phyloP scores from a whole-genome alignment of 257 asterid genomes.

The Penstemon davidsonii region DNA sequence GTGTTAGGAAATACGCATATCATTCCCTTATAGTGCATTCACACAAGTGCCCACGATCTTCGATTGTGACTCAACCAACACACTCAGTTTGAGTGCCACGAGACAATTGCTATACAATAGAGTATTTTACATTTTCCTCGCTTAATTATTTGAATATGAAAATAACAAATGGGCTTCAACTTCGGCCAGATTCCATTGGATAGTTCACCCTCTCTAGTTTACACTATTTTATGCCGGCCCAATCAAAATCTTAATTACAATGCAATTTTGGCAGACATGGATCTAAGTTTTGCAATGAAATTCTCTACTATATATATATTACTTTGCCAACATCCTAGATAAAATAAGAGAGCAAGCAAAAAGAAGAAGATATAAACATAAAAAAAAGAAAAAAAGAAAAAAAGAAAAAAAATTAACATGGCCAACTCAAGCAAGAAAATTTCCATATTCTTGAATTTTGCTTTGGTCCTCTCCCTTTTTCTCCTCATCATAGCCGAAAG shows the following conservation, averaged over 20 bases:
- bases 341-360: too few relatives aligned
- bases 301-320: slow-evolving; percentile 15
- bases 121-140: too few relatives aligned
- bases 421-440: slow-evolving; percentile 29
- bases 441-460: slow-evolving; percentile 21
- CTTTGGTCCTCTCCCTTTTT: slow-evolving; percentile 25
- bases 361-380: neutral
- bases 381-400: neutral
- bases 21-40: too few relatives aligned
- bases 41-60: too few relatives aligned
- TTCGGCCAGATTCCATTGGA: slow-evolving; percentile 8
- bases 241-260: neutral
- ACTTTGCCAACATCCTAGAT: neutral
- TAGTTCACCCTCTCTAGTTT: slow-evolving; percentile 2
- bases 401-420: slow-evolving; percentile 26
- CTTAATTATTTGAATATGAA: too few relatives aligned
- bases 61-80: too few relatives aligned
- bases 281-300: neutral
- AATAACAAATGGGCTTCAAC: neutral
- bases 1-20: too few relatives aligned
- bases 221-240: slow-evolving; percentile 20
- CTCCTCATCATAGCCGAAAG: slow-evolving; percentile 29
- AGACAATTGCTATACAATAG: too few relatives aligned
- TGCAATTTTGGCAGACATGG: too few relatives aligned
- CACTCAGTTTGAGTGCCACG: too few relatives aligned